Conservation (phyloP, 1,139 yeast species). For the Yamadazyma songkhlaensis region DNA sequence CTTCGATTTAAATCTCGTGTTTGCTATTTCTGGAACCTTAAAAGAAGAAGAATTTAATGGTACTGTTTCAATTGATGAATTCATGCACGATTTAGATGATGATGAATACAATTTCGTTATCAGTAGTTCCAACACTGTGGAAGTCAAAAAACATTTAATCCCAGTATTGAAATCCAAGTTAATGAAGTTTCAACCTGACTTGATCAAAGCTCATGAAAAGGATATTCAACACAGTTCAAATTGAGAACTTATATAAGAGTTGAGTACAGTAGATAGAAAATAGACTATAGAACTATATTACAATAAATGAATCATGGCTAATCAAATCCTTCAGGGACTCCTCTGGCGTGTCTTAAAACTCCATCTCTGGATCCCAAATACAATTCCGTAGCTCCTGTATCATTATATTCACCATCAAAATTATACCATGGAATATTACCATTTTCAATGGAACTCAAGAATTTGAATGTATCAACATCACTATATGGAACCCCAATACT, state of each 20-base stretch:
- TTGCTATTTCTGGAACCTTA: constrained; percentile 37
- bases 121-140: constrained; percentile 31
- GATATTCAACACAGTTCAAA: constrained; percentile 49
- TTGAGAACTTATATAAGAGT: not conserved
- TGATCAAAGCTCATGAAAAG: constrained; percentile 57
- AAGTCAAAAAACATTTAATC: constrained; percentile 45
- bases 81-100: constrained; percentile 71
- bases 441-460: constrained; percentile 64
- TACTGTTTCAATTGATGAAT: constrained; percentile 55
- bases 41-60: constrained; percentile 29
- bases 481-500: constrained; percentile 81
- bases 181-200: constrained; percentile 57
- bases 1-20: constrained; percentile 58
- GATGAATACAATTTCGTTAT: constrained; percentile 59
- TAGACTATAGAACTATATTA: constrained; percentile 3
- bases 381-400: constrained; percentile 60
- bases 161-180: constrained; percentile 51
- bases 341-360: constrained; percentile 63
- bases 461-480: constrained; percentile 73
- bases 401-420: constrained; percentile 31
- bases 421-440: constrained; percentile 72
- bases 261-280: too few relatives aligned
- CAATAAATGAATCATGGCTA: constrained; percentile 9
- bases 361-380: constrained; percentile 59
- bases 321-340: constrained; percentile 84